Base-by-base conservation (phyloP, 129 eudicot genomes). In the Centella asiatica region DNA sequence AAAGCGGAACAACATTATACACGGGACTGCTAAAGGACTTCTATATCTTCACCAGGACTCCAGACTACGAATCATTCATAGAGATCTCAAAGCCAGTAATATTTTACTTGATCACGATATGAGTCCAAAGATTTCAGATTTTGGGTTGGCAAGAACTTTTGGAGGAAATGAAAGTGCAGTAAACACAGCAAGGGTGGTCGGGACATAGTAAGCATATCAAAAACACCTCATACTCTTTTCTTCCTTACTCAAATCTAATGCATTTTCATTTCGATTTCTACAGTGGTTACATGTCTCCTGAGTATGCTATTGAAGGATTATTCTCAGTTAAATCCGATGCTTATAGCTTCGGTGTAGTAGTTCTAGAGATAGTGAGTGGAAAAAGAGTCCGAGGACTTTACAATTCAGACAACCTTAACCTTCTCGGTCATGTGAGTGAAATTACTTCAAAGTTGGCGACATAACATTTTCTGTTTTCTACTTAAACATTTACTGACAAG, bases 11-110 rank as follows among this genome's bases (percentile, higher is more conserved):
- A 56, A 56, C 42, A 56, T 56, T 29, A 56, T 56, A 7, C 29
- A 56, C 15, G 61, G 42, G 40, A 56, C 19, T 31, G 44, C 42
- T 56, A 56, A 56, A 2, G 40, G 42, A 0, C 61, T 56, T 31
- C 34, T 56, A 15, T 56, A 56, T 56, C 61, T 56, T n/a, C 61
- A 56, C 42, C 44, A 56, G 19, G 61, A 56, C 61, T 56, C 44
- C n/a, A 56, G 44, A 36, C 40, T 56, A 15, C 18, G 61, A 56
- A 56, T 56, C 26, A 29, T 56, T 15, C 40, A 55, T 11, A 31
- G 61, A 56, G 61, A 56, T 56, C 61, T 56, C 61, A n/a, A 56
- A 31, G 34, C 44, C 14, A 19, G 44, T 9, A 56, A 56, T 9
- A 5, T 56, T n/a, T 10, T 56, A 56, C 61, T 56, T 31, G 44